phyloP scores from a whole-genome alignment of 805 yeast species.

The Barnettozyma wickerhamii region DNA sequence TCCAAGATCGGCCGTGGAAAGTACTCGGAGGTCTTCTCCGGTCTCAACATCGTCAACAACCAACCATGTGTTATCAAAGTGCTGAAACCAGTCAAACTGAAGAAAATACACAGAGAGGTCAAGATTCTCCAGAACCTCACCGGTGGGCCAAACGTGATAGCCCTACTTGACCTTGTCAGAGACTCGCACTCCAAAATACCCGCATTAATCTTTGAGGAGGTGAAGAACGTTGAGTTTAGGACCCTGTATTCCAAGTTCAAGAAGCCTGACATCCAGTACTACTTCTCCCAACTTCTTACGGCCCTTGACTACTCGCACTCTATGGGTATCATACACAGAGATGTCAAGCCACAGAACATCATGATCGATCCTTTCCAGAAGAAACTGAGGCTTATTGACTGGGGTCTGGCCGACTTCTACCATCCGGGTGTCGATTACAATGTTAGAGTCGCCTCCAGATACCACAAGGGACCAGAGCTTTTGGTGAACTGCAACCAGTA shows the following conservation, averaged over 20 bases:
- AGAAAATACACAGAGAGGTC: constrained; percentile 87
- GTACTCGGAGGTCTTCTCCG: constrained; percentile 93
- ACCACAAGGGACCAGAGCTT: constrained; percentile 91
- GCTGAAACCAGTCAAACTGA: constrained; percentile 87
- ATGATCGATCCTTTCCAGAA: constrained; percentile 83
- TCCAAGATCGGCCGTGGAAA: constrained; percentile 89
- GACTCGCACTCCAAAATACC: constrained; percentile 82
- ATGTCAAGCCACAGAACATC: constrained; percentile 92
- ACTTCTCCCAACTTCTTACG: constrained; percentile 72
- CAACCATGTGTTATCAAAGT: constrained; percentile 79
- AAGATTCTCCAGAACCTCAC: constrained; percentile 81
- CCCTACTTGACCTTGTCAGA: constrained; percentile 72
- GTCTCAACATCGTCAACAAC: constrained; percentile 62
- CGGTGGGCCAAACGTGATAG: constrained; percentile 80
- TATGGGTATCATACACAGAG: constrained; percentile 94
- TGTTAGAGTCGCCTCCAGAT: constrained; percentile 90
- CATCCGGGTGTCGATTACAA: constrained; percentile 87
- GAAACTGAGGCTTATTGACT: constrained; percentile 78
- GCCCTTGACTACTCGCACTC: constrained; percentile 91
- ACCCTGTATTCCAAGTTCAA: constrained; percentile 75
- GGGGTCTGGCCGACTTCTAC: constrained; percentile 95
- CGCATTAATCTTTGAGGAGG: constrained; percentile 80
- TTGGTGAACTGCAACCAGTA: constrained; percentile 82
- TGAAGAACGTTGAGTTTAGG: constrained; percentile 80
- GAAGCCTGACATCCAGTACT: constrained; percentile 72